Evolutionary conservation across 2,329 filamentous ascomycete species (phyloP), one percentile per base, ranked within the genome.

Genomic region (Arthrinium phaeospermum): DNA sequence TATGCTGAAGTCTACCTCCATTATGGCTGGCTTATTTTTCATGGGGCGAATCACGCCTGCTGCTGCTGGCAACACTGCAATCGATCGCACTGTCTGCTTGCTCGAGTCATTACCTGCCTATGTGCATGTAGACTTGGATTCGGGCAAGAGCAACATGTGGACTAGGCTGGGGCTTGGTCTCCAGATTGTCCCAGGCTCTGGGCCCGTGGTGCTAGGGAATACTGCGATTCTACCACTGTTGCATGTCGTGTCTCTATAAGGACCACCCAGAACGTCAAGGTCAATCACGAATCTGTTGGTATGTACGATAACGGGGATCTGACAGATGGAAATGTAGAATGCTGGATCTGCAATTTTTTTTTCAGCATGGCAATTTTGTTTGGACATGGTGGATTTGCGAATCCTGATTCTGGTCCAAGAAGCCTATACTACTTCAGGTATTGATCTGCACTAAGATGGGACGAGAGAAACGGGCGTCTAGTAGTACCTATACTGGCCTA

Each of bases 331-430:
- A 64, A 37, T 64, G 3, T 37, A 37, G 51, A 22, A 30, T 37
- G 53, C 53, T 64, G 30, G 53, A 64, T 64, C 53, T 64, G 53
- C 53, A 37, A 37, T 30, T 24, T 22, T 64, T 41, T 64, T 41
- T 41, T 41, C 34, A 64, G 22, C 57, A 64, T 64, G 57, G 57
- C 57, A 64, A 64, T 64, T 64, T 64, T 41, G 57, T 64, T 64
- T 41, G 34, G 57, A 19, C 57, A 64, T 64, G 34, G 57, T 64
- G 57, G 57, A 41, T 41, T 64, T 64, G 57, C 4, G 22, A 64
- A 24, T 41, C 34, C 34, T 37, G 57, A 41, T 41, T 64, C 57
- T 10, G 13, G 30, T 14, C 53, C 53, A 37, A 22, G 10, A 19
- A 24, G 34, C 57, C 57, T 22, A n/a, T 41, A 22, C 57, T n/a